Base-by-base conservation (phyloP, 257 asterid genomes). In the Cruciata laevipes region DNA sequence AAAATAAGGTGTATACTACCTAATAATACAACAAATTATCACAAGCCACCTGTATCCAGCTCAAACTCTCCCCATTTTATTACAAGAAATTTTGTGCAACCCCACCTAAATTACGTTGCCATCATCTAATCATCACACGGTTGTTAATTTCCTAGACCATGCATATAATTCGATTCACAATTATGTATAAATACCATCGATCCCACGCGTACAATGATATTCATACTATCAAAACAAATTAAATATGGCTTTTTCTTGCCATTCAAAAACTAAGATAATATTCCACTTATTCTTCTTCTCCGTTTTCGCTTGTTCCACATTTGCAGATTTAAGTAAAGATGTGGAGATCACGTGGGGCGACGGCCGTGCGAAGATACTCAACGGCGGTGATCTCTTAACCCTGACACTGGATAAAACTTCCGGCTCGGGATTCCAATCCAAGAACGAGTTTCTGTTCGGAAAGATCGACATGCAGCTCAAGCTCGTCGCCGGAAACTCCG, bases 401-500 rank as follows among this genome's bases (percentile, higher is more conserved):
- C 85, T 81, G 59, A 58, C 72, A 0, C 81, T 81, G 0, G 86
- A 81, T 1, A 76, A 20, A 68, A 11, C 73, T 32, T 78, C 83
- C 0, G 80, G 84, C 71, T 82, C 86, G 0, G 83, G 83, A 0
- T 82, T 82, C 33, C 84, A 79, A 27, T 76, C 86, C 65, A 79
- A 35, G 73, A 76, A 71, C 6, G 78, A 82, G 55, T 82, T 71
- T 27, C 40, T 82, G 12, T 82, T 78, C 35, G 86, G 80, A 11
- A 79, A 79, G 65, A 53, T 67, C 44, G 71, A 53, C 16, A 33
- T 53, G 71, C 71, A 67, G 6, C 52, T 67, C 53, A 67, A 79
- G 47, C 86, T 82, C 23, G 84, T 79, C n/a, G 57, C 82, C 4
- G 83, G 83, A 27, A 82, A 82, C 55, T 82, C 86, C 3, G 80